These are phyloP conservation scores for Tetrahymena malaccensis DNA, from an alignment of 73 alveolate genomes.

Conservation along the genomic window DNA sequence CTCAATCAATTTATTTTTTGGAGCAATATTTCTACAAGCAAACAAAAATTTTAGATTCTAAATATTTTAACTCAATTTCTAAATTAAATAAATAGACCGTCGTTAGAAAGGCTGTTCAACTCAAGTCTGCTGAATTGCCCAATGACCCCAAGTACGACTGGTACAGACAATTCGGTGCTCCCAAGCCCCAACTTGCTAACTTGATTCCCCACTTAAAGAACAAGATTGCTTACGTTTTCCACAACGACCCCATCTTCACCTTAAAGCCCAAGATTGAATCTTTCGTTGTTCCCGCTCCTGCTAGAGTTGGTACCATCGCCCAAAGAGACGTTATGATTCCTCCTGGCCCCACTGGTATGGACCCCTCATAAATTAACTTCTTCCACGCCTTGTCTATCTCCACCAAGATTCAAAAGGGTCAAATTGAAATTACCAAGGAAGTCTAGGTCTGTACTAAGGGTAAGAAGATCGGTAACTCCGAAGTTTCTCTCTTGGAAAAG, in stretches of 20 bases:
- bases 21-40: not conserved
- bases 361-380: conserved; percentile 98
- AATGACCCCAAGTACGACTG: not conserved
- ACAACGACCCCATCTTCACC: conserved; percentile 81
- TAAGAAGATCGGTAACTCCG: conserved; percentile 88
- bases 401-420: conserved; percentile 99
- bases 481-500: conserved; percentile 93
- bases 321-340: conserved; percentile 95
- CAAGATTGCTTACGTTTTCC: conserved; percentile 86
- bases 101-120: not conserved
- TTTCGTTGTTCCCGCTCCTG: conserved; percentile 86
- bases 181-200: not conserved
- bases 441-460: conserved; percentile 74
- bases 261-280: conserved; percentile 67
- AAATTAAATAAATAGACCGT: not conserved
- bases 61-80: not conserved
- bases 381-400: conserved; percentile 93
- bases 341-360: conserved; percentile 99
- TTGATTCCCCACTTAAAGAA: not conserved
- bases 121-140: not conserved
- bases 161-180: not conserved
- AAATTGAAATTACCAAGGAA: conserved; percentile 95
- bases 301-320: conserved; percentile 94
- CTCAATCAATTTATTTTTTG: not conserved
- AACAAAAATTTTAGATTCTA: no score